Base-by-base conservation (phyloP, 2,329 filamentous ascomycete species). In the Fusarium sp. region DNA sequence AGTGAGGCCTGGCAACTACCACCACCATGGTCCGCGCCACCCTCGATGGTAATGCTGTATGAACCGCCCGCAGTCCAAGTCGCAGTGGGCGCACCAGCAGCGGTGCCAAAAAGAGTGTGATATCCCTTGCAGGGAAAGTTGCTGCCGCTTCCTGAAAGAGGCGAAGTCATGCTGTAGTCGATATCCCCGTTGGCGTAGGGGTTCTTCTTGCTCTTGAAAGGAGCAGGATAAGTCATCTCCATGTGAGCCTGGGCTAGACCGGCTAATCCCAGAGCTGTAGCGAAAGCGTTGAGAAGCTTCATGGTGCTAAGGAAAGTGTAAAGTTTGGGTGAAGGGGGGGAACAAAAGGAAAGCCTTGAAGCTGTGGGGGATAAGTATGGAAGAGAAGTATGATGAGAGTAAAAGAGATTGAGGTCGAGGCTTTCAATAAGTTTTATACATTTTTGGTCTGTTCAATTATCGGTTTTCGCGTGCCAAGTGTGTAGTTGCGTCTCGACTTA, bases 51-150 rank as follows among this genome's bases (percentile, higher is more conserved):
- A 77, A 93, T 83, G 65, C 85, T 85, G 78, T 92, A 88, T 13
- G 81, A 78, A 50, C 83, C 78, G n/a, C 92, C 92, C 4, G 89
- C 85, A 4, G 80, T 75, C 77, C 90, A 94, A 13, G 83, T 87
- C 37, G 84, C 87, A 15, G 88, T 85, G 3, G 87, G 78, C 15
- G 80, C 76, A 68, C 87, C 87, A 23, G 79, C 78, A 2, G 78
- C 46, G 30, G 82, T 83, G 72, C 83, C 84, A 7, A 86, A 65
- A 37, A 84, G 78, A 49, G 74, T 75, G 46, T 84, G 80, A 73
- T 82, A 82, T 70, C 89, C 88, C 82, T 94, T 93, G 86, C 92
- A 96, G 6, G 92, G 90, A 76, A 87, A 95, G 78, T 94, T 85
- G 56, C 84, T 83, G 22, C 90, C 90, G 54, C 83, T 81, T 15